Evolutionary conservation across 768 basidiomycete genomes (phyloP).

Genomic region (Leccinum subgranulosum): DNA sequence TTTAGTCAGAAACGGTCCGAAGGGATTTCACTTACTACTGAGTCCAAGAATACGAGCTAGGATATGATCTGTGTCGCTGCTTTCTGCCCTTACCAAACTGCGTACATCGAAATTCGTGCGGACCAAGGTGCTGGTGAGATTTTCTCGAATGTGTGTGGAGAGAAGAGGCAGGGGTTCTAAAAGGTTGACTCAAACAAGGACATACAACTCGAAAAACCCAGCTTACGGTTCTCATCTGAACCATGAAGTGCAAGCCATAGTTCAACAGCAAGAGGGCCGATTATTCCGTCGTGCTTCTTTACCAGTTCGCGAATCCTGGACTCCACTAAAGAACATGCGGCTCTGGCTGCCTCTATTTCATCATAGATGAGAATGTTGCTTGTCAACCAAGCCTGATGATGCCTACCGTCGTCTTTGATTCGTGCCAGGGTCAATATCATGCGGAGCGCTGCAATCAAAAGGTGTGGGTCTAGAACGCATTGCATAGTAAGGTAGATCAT

Average conservation of each 20-base stretch:
- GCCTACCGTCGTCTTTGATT: constrained; percentile 12
- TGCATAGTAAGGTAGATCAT: not conserved
- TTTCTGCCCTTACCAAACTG: not conserved
- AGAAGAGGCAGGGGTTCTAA: constrained; percentile 9
- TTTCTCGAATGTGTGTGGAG: constrained; percentile 9
- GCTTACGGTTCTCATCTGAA: constrained; percentile 2
- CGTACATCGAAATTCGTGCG: not conserved
- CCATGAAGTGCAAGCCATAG: constrained; percentile 14
- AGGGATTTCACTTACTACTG: constrained; percentile 9
- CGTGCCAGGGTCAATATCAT: constrained; percentile 15
- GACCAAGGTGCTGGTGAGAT: constrained; percentile 15
- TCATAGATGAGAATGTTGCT: not conserved
- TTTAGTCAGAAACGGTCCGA: not conserved
- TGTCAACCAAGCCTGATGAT: not conserved
- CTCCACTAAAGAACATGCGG: not conserved
- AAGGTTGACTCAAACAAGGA: not conserved
- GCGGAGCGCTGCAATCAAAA: constrained; percentile 14
- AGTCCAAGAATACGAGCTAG: constrained; percentile 17
- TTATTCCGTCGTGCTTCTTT: not conserved
- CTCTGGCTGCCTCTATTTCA: not conserved
- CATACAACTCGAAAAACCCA: not conserved
- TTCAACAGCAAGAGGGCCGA: constrained; percentile 23
- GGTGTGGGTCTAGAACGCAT: constrained; percentile 1
- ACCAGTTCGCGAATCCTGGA: constrained; percentile 13
- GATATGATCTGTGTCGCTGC: not conserved